A percentile compares a stretch with the other conserved stretches of the same genome.
Evolutionary conservation across 108 stramenopile species (phyloP).

Genomic region (Nitzschia palea): DNA sequence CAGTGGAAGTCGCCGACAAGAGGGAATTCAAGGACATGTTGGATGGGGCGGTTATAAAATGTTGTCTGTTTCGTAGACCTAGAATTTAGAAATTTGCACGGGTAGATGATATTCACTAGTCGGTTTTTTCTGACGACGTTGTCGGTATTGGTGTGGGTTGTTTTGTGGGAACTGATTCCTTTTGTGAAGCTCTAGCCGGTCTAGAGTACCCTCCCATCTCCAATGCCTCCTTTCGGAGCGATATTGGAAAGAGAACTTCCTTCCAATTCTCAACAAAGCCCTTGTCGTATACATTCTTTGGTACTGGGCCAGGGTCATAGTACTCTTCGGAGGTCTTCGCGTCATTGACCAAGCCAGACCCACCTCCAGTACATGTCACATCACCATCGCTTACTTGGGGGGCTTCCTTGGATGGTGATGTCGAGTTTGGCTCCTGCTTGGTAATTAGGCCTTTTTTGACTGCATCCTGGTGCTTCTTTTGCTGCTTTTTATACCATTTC

Average conservation of each 20-base stretch:
- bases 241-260: slow-evolving; percentile 75
- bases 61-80: slow-evolving; percentile 35
- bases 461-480: slow-evolving; percentile 53
- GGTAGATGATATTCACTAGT: neutral
- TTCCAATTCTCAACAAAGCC: slow-evolving; percentile 74
- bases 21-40: slow-evolving; percentile 31
- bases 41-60: slow-evolving; percentile 44
- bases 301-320: slow-evolving; percentile 75
- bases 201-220: slow-evolving; percentile 12
- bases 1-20: slow-evolving; percentile 40
- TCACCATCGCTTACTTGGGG: slow-evolving; percentile 44
- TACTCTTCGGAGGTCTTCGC: slow-evolving; percentile 13
- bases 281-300: slow-evolving; percentile 68
- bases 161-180: neutral
- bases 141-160: neutral
- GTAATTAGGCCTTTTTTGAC: slow-evolving; percentile 43
- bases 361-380: slow-evolving; percentile 58
- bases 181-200: neutral
- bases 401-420: slow-evolving; percentile 3
- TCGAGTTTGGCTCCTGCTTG: neutral
- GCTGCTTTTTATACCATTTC: slow-evolving; percentile 67
- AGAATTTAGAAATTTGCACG: neutral
- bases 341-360: neutral
- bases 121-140: neutral
- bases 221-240: slow-evolving; percentile 52